Base-by-base conservation (phyloP, 176 grass and related monocot species). In the Juncus effusus region DNA sequence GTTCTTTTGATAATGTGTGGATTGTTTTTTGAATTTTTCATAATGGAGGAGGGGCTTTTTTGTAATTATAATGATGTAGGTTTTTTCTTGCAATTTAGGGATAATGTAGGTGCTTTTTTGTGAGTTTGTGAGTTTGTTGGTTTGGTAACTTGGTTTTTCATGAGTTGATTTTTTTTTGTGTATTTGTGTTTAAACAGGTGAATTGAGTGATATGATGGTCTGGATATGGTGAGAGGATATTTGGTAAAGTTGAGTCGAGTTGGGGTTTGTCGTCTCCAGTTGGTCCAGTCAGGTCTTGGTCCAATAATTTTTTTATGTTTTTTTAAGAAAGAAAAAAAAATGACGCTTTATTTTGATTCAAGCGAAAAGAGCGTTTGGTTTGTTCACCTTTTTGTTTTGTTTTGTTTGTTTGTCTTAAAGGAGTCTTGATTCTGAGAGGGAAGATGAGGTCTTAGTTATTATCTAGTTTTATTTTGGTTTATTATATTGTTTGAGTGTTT, bases 201-300 rank as follows among this genome's bases (percentile, higher is more conserved):
- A 52, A 47, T 15, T 53, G 12, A 59, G 3, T 57, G 54, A 57
- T 57, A 16, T 72, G 69, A 59, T 59, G 40, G 55, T 41, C 44
- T 47, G 4, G 9, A 47, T 28, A 28, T 28, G 19, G 19, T 28
- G 19, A 28, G 19, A 28, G 19, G 19, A 28, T 28, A 28, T 28
- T 0, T 28, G 19, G 19, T 28, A 28, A 28, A 28, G 19, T 28
- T 39, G 69, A 72, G 69, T 72, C 40, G 53, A 71, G 67, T 71
- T 59, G 16, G 69, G 69, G 54, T 72, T 71, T 19, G 69, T 72
- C 16, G 37, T 42, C 54, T 72, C 69, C 13, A 13, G 54, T 57
- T 57, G 54, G 54, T 57, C 54, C 54, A 45, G 69, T 72, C 69
- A n/a, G 40, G 55, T 72, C 58, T 56, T 71, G 69, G 69, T 60